Conservation (phyloP, 305 asterid genomes). For the Galium porrigens region DNA sequence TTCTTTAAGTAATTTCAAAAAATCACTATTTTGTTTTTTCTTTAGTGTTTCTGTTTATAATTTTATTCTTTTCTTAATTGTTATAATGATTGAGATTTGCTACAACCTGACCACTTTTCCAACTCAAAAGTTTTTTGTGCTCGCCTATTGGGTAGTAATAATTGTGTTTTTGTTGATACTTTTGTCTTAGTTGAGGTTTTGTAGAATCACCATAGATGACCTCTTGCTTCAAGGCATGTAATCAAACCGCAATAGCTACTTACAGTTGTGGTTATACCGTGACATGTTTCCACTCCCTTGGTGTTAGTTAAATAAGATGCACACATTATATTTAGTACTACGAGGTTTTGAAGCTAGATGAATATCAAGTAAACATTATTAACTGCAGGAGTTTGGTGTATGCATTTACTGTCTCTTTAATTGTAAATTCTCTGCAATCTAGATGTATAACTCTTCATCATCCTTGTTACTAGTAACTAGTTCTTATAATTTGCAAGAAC, state of each 20-base stretch:
- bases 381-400: constrained; percentile 5
- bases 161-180: neutral
- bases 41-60: neutral
- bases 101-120: neutral
- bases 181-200: neutral
- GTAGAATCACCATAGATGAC: neutral
- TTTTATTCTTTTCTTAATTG: neutral
- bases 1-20: neutral
- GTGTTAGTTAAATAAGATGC: neutral
- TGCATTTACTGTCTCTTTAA: neutral
- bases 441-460: neutral
- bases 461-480: neutral
- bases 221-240: neutral
- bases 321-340: neutral
- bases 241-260: neutral
- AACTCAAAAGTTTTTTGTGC: neutral
- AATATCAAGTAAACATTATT: neutral
- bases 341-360: neutral
- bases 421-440: too few species aligned
- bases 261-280: neutral
- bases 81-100: neutral
- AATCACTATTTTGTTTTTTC: neutral
- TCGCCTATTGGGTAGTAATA: neutral
- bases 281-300: neutral
- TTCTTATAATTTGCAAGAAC: neutral